Conservation (phyloP, 345 rosid species). For the Trapa incisa region DNA sequence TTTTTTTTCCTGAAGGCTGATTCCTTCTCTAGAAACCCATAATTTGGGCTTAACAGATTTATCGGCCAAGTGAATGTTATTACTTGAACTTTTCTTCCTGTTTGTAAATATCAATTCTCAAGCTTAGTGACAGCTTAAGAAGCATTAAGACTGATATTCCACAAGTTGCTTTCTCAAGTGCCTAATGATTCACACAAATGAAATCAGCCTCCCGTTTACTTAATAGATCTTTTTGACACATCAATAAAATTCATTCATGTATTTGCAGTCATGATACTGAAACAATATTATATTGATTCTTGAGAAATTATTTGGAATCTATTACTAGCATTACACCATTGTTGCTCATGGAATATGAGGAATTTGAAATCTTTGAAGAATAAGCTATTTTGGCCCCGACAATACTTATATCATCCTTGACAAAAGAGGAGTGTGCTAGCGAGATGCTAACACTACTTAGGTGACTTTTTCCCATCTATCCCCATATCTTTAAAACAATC, state of each 20-base stretch:
- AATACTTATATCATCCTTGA: too few relatives aligned
- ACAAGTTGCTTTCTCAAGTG: neutral
- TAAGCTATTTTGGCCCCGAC: too few relatives aligned
- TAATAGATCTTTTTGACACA: neutral
- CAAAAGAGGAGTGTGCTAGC: slow-evolving; percentile 2
- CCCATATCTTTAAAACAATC: neutral
- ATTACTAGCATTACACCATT: too few relatives aligned
- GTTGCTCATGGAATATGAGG: too few relatives aligned
- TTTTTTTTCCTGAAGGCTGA: too few relatives aligned
- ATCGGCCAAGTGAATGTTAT: neutral
- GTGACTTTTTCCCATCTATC: neutral
- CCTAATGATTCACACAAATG: neutral
- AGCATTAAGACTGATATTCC: neutral
- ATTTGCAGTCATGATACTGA: too few relatives aligned
- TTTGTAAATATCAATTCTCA: neutral
- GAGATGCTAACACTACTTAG: slow-evolving; percentile 3
- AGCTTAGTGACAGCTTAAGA: neutral
- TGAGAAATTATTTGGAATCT: too few relatives aligned
- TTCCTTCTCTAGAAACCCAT: too few relatives aligned
- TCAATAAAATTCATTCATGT: neutral
- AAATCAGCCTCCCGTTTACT: neutral
- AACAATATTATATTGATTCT: too few relatives aligned
- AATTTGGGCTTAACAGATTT: neutral
- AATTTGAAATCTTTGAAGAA: too few relatives aligned
- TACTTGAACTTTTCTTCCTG: neutral